Evolutionary conservation across 305 asterid species (phyloP).

Genomic region (Fraxinus greggii): DNA sequence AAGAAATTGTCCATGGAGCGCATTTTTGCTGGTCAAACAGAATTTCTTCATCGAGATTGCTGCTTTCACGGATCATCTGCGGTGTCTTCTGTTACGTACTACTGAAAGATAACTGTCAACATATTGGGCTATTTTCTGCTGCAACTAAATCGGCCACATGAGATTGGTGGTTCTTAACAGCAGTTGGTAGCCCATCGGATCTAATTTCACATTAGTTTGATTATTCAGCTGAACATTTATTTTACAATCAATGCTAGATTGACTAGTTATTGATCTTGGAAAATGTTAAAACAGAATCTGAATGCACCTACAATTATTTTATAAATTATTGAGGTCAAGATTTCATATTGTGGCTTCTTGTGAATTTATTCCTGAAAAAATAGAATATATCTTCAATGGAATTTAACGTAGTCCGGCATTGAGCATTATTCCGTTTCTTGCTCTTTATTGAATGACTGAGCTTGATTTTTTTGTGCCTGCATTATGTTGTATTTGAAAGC

Average conservation of each 20-base stretch:
- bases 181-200: not conserved
- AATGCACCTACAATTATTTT: not conserved
- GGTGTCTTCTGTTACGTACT: conserved; percentile 1
- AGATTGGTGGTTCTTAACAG: not conserved
- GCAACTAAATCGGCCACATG: not conserved
- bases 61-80: conserved; percentile 25
- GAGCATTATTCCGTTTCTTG: not conserved
- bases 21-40: conserved; percentile 21
- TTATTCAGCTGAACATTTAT: not conserved
- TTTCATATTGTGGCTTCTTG: not conserved
- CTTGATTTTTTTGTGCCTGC: not conserved
- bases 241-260: not conserved
- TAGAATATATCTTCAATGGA: not conserved
- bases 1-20: conserved; percentile 12
- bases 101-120: not conserved
- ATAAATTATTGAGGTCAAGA: not conserved
- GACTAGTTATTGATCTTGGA: conserved; percentile 12
- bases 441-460: not conserved
- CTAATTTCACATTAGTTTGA: not conserved
- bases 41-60: conserved; percentile 14
- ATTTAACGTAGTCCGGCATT: not conserved
- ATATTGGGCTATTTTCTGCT: not conserved
- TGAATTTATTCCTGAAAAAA: not conserved
- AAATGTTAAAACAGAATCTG: not conserved
- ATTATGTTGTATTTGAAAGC: not conserved